Conservation (phyloP, 2,329 filamentous ascomycete species). For the Elsinoe ampelina region DNA sequence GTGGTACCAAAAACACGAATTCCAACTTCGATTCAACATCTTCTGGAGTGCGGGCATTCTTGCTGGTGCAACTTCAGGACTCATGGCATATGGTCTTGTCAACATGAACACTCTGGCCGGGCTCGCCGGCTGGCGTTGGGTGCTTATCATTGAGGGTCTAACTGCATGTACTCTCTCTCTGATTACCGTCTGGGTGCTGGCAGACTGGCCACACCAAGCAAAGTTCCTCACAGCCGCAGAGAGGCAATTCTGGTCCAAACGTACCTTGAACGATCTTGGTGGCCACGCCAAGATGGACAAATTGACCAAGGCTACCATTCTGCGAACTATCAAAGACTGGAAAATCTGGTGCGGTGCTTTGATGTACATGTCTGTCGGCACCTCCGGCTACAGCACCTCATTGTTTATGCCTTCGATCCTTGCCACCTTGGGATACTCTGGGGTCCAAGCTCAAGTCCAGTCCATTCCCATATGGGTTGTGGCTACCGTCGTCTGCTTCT, state of each 20-base stretch:
- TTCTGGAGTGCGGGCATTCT: conserved; percentile 35
- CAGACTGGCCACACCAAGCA: conserved; percentile 37
- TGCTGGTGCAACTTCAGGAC: conserved; percentile 34
- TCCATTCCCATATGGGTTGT: conserved; percentile 33
- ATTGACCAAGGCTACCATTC: conserved; percentile 39
- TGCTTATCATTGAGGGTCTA: conserved; percentile 25
- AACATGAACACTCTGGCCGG: conserved; percentile 25
- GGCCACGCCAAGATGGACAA: conserved; percentile 42
- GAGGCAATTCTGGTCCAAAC: conserved; percentile 33
- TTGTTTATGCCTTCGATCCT: conserved; percentile 37
- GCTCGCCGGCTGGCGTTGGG: conserved; percentile 27
- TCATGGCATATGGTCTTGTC: conserved; percentile 31
- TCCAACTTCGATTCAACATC: conserved; percentile 33
- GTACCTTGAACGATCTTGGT: conserved; percentile 31
- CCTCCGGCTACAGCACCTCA: conserved; percentile 37
- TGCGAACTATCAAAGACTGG: conserved; percentile 40
- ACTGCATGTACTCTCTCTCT: conserved; percentile 23
- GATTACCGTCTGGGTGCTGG: conserved; percentile 26
- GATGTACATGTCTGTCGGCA: conserved; percentile 31
- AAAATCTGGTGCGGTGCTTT: conserved; percentile 37
- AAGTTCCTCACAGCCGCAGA: conserved; percentile 41
- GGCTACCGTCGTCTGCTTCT: conserved; percentile 31
- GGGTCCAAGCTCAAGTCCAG: conserved; percentile 31
- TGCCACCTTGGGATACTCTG: conserved; percentile 33
- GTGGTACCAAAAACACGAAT: conserved; percentile 37